Conservation (phyloP, 2,329 filamentous ascomycete species). For the Xenosphaeropsis pyriputrescens region DNA sequence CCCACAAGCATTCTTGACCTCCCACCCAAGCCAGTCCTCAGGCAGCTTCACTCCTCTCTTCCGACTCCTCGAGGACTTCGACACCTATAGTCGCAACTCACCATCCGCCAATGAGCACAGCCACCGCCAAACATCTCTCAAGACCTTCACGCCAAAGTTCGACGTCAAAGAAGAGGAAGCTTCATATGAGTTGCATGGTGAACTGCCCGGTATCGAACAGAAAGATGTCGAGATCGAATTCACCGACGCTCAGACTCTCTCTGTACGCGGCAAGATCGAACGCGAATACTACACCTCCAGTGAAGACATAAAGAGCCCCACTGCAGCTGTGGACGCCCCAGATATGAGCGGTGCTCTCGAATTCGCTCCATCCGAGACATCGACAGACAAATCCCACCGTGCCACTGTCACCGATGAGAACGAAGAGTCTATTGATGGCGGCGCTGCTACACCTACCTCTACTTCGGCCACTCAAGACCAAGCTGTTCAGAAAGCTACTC, state of each 20-base stretch:
- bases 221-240: constrained; percentile 67
- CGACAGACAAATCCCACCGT: constrained; percentile 24
- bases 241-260: constrained; percentile 58
- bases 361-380: constrained; percentile 26
- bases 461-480: constrained; percentile 2
- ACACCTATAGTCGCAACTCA: constrained; percentile 30
- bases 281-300: constrained; percentile 42
- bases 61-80: constrained; percentile 49
- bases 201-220: constrained; percentile 63
- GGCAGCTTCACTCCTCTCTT: constrained; percentile 42
- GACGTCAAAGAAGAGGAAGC: constrained; percentile 58
- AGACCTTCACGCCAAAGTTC: constrained; percentile 60
- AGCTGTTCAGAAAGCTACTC: constrained; percentile 6
- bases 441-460: constrained; percentile 1
- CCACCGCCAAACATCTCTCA: constrained; percentile 6
- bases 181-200: constrained; percentile 64
- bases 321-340: constrained; percentile 30
- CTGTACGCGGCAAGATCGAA: constrained; percentile 56
- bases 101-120: constrained; percentile 2
- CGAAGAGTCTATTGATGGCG: constrained; percentile 5
- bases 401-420: constrained; percentile 46
- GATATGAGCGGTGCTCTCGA: constrained; percentile 12
- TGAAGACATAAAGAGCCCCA: constrained; percentile 19
- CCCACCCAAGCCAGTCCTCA: constrained; percentile 18
- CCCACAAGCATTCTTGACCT: constrained; percentile 28